These are phyloP conservation scores for Hanseniaspora jakobsenii DNA, from an alignment of 805 yeast species.

Conservation along the genomic window DNA sequence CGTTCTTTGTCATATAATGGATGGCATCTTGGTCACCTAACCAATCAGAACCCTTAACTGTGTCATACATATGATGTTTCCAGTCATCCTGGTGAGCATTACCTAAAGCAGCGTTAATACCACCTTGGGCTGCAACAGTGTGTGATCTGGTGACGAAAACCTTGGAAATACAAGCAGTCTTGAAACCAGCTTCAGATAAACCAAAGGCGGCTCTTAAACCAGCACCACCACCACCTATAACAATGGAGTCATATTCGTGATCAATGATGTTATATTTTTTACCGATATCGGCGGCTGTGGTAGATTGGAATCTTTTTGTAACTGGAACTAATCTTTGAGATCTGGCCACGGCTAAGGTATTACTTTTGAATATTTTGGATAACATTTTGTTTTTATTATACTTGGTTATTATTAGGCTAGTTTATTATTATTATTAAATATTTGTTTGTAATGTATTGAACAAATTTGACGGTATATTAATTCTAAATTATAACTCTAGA, in stretches of 20 bases:
- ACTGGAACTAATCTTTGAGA: background rate
- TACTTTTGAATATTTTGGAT: constrained; percentile 4
- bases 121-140: constrained; percentile 99
- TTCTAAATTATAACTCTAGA: too few species aligned
- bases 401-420: too few species aligned
- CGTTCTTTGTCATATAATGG: constrained; percentile 98
- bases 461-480: too few species aligned
- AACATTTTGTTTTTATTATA: constrained; percentile 8
- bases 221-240: constrained; percentile 99
- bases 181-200: constrained; percentile 89
- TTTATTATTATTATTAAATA: too few species aligned
- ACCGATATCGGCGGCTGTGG: constrained; percentile 8
- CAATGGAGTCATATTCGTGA: constrained; percentile 96
- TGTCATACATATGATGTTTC: constrained; percentile 99
- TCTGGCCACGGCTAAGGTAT: background rate
- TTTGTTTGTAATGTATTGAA: too few species aligned
- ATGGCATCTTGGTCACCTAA: constrained; percentile 98
- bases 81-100: constrained; percentile 97
- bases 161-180: constrained; percentile 94
- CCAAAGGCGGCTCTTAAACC: constrained; percentile 98
- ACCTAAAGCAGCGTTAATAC: constrained; percentile 97
- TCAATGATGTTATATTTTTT: constrained; percentile 79
- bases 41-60: constrained; percentile 99
- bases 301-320: constrained; percentile 8
- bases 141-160: constrained; percentile 97